phyloP scores from a whole-genome alignment of 1,284 basidiomycete species.

The Cutaneotrichosporon mucoides region DNA sequence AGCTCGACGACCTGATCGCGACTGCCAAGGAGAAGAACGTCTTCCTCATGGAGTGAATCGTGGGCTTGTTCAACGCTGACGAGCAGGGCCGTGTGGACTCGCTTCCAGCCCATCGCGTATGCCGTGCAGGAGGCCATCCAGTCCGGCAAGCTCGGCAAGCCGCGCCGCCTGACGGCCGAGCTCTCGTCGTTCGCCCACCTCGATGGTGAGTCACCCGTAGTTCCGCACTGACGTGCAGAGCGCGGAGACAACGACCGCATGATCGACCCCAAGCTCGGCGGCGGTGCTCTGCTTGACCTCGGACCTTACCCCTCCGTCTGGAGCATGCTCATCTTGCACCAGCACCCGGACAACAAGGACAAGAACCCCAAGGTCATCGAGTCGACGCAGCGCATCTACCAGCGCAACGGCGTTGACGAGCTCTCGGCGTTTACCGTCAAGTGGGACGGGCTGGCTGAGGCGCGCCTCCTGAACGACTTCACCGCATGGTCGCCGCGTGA shows the following conservation, averaged over 20 bases:
- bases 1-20: slow-evolving; percentile 58
- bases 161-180: slow-evolving; percentile 57
- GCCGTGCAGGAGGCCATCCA: slow-evolving; percentile 41
- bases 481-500: slow-evolving; percentile 3
- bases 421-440: slow-evolving; percentile 67
- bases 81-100: slow-evolving; percentile 53
- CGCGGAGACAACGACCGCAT: slow-evolving; percentile 54
- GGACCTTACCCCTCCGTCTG: slow-evolving; percentile 78
- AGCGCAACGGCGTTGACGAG: slow-evolving; percentile 61
- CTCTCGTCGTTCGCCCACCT: slow-evolving; percentile 52
- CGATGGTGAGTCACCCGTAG: slow-evolving; percentile 38
- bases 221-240: slow-evolving; percentile 41
- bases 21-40: slow-evolving; percentile 70
- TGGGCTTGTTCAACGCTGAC: slow-evolving; percentile 42
- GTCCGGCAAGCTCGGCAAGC: slow-evolving; percentile 40
- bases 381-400: slow-evolving; percentile 52
- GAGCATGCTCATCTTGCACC: slow-evolving; percentile 72
- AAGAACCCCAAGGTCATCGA: slow-evolving; percentile 52
- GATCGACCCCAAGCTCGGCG: slow-evolving; percentile 72
- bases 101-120: slow-evolving; percentile 47
- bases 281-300: slow-evolving; percentile 76
- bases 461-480: slow-evolving; percentile 5
- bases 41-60: slow-evolving; percentile 85
- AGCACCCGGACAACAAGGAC: slow-evolving; percentile 62
- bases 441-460: slow-evolving; percentile 51